Percentiles rank a stretch among this genome's conserved stretches.
These are phyloP conservation scores for Rubus idaeus DNA, from an alignment of 306 rosid genomes.

Conservation along the genomic window DNA sequence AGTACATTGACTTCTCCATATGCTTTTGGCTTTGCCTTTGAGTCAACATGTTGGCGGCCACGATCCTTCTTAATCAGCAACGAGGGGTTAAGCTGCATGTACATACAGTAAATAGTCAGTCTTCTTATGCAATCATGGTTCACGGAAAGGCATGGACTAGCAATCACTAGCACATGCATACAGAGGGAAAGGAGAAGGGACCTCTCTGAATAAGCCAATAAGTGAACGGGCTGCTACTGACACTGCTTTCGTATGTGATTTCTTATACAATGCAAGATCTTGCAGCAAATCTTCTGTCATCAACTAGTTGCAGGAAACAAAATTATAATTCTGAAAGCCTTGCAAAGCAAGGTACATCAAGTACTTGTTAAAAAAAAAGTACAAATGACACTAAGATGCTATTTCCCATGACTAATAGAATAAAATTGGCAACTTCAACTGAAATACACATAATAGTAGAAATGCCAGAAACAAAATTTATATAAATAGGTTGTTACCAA, in stretches of 20 bases:
- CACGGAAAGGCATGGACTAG: background rate
- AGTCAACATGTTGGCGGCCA: slow-evolving; percentile 60
- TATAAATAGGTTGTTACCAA: slow-evolving; percentile 54
- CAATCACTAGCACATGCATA: slow-evolving; percentile 1
- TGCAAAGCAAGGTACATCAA: background rate
- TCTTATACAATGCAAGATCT: slow-evolving; percentile 94
- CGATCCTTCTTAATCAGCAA: slow-evolving; percentile 88
- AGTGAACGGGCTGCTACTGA: slow-evolving; percentile 88
- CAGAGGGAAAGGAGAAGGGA: slow-evolving; percentile 14
- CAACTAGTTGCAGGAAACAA: slow-evolving; percentile 50
- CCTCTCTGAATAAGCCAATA: slow-evolving; percentile 84
- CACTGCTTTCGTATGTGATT: slow-evolving; percentile 88
- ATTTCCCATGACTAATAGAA: background rate
- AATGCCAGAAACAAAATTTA: slow-evolving; percentile 10
- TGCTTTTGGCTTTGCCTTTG: slow-evolving; percentile 77
- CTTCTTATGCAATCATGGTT: background rate
- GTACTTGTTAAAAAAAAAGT: background rate
- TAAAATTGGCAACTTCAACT: slow-evolving; percentile 10
- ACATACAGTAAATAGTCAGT: slow-evolving; percentile 17
- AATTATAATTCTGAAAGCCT: slow-evolving; percentile 18
- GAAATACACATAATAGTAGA: slow-evolving; percentile 12
- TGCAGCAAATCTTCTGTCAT: slow-evolving; percentile 90
- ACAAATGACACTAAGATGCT: background rate
- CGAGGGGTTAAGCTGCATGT: slow-evolving; percentile 82
- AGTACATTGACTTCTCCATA: slow-evolving; percentile 68